Evolutionary conservation across 345 rosid genomes (phyloP).

Genomic region (Brassica cretica): DNA sequence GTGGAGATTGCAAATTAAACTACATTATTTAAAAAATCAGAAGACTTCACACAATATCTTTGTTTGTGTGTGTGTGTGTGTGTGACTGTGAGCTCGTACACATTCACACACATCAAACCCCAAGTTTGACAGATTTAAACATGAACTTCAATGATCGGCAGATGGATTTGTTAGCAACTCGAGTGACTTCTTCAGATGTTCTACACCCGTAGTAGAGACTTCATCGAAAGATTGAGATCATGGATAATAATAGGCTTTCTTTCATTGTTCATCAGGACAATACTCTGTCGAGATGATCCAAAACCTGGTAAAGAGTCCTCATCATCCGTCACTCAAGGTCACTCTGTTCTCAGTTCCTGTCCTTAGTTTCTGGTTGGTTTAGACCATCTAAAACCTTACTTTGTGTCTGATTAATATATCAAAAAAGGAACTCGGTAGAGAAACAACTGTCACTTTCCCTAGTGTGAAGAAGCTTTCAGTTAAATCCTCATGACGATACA

Average conservation of each 20-base stretch:
- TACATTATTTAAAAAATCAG: not conserved
- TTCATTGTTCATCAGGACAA: too few species aligned
- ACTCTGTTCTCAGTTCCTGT: slow-evolving; percentile 13
- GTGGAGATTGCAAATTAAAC: too few species aligned
- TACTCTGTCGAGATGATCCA: too few species aligned
- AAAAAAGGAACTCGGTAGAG: slow-evolving; percentile 6
- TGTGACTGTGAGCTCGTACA: slow-evolving; percentile 13
- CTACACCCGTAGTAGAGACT: slow-evolving; percentile 68
- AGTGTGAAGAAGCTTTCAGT: slow-evolving; percentile 5
- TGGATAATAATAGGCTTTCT: too few species aligned
- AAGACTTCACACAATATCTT: slow-evolving; percentile 11
- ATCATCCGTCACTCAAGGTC: too few species aligned
- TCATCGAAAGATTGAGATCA: slow-evolving; percentile 47
- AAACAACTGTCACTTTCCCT: not conserved
- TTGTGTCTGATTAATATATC: slow-evolving; percentile 13
- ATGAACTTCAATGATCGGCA: slow-evolving; percentile 26
- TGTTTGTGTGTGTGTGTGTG: slow-evolving; percentile 23
- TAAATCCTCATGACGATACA: not conserved
- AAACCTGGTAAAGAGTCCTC: too few species aligned
- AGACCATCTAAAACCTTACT: not conserved
- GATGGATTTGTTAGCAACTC: slow-evolving; percentile 57
- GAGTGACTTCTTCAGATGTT: slow-evolving; percentile 70
- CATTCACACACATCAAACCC: not conserved
- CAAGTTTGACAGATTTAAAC: slow-evolving; percentile 11
- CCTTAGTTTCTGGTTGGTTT: slow-evolving; percentile 9